These are phyloP conservation scores for Neurospora crassa DNA, from an alignment of 2,329 filamentous ascomycete genomes.

Conservation along the genomic window DNA sequence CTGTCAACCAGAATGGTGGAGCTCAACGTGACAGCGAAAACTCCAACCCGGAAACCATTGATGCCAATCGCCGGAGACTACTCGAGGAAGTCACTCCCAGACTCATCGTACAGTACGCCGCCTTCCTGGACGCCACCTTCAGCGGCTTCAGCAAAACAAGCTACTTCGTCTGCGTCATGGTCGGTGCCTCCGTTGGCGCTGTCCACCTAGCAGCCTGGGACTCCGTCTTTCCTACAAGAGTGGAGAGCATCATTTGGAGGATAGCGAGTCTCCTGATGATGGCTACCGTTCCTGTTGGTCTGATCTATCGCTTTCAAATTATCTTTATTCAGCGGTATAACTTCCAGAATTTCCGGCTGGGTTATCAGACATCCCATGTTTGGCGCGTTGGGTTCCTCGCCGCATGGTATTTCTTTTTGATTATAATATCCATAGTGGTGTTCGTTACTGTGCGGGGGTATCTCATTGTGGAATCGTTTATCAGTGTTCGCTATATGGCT, in stretches of 20 bases:
- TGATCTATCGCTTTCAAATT: background rate
- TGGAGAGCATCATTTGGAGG: background rate
- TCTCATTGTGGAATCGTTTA: background rate
- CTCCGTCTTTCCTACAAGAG: background rate
- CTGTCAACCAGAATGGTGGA: background rate
- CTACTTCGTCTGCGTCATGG: background rate
- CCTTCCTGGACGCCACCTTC: too few species aligned
- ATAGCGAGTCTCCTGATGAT: background rate
- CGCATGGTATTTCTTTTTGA: background rate
- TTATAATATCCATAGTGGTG: background rate
- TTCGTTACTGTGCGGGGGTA: background rate
- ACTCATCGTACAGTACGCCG: too few species aligned
- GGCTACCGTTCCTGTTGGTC: background rate
- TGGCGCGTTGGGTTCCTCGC: background rate
- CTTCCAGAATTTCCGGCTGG: background rate
- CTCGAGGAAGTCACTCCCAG: too few species aligned
- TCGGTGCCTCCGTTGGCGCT: background rate
- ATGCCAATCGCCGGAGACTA: too few species aligned
- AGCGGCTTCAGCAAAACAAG: background rate
- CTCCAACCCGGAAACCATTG: too few species aligned
- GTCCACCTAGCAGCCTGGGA: background rate
- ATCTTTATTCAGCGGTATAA: background rate
- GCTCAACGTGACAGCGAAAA: too few species aligned
- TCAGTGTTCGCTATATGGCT: background rate
- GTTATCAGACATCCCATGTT: background rate